A percentile compares a stretch with the other conserved stretches of the same genome.
Conservation (phyloP, 2,329 filamentous ascomycete genomes). For the Macrophomina tecta region DNA sequence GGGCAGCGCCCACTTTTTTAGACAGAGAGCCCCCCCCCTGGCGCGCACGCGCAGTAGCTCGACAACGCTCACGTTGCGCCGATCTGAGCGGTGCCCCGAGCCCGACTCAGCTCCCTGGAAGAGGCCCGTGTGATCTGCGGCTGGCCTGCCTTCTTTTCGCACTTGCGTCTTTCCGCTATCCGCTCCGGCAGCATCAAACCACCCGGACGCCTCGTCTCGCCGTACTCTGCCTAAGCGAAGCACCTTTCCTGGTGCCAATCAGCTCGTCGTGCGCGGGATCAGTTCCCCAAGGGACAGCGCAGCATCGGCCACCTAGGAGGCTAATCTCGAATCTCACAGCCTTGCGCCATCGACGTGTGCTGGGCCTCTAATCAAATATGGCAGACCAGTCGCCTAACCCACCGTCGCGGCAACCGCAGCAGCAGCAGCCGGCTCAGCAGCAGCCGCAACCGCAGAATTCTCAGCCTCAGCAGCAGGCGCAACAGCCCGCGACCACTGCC, state of each 20-base stretch:
- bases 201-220: slow-evolving; percentile 27
- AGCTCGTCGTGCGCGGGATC: slow-evolving; percentile 26
- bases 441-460: slow-evolving; percentile 27
- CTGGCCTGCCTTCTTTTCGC: slow-evolving; percentile 25
- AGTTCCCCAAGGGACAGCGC: slow-evolving; percentile 26
- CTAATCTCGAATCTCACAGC: slow-evolving; percentile 28
- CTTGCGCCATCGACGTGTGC: slow-evolving; percentile 29
- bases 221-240: slow-evolving; percentile 25
- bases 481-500: slow-evolving; percentile 33
- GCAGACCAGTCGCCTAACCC: slow-evolving; percentile 28
- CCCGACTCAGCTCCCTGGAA: slow-evolving; percentile 26
- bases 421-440: slow-evolving; percentile 25
- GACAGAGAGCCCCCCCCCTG: slow-evolving; percentile 18
- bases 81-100: slow-evolving; percentile 26
- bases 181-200: slow-evolving; percentile 26
- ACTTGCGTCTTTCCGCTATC: slow-evolving; percentile 25
- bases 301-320: slow-evolving; percentile 24
- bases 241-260: slow-evolving; percentile 25
- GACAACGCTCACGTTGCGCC: slow-evolving; percentile 23
- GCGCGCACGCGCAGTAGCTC: slow-evolving; percentile 26
- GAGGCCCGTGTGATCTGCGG: slow-evolving; percentile 22
- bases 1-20: slow-evolving; percentile 24
- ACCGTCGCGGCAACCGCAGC: slow-evolving; percentile 25
- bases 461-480: slow-evolving; percentile 25
- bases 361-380: slow-evolving; percentile 29